Base-by-base conservation (phyloP, 192 early-diverging fungal species). In the Rhizophagus clarus region DNA sequence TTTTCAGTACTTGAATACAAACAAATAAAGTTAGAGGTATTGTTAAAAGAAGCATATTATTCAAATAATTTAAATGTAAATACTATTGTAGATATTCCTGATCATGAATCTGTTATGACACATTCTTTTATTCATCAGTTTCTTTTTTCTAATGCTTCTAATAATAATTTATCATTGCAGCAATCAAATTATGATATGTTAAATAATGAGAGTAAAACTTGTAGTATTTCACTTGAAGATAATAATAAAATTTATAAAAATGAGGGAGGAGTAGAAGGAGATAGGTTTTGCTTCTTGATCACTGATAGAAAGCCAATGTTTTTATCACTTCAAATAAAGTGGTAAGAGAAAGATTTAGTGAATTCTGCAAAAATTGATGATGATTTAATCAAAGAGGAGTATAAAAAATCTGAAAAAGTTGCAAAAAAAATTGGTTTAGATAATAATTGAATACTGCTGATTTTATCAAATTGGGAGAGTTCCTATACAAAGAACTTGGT, bases 281-380 rank as follows among this genome's bases (percentile, higher is more conserved):
- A 70, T 40, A 34, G 68, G 29, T 70, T 70, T 40, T 37, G 15
- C 4, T 40, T 37, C n/a, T 31, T 37, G 20, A 34, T 17, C 29
- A 40, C 0, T 70, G 5, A 37, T 34, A 8, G 29, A 1, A n/a
- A 40, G 7, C 22, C 9, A 70, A 70, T 11, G 29, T 49, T 49
- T 22, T 70, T 70, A 34, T 24, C 37, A 4, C n/a, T 70, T 14
- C 68, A 40, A 70, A 70, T 32, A 14, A 70, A 70, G 29, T 70
- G 68, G 68, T 2, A 34, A 37, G 20, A 70, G 17, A 2, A 31
- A 22, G 68, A 40, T 28, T 37, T 34, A 70, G 1, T 0, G n/a
- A 70, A 70, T 0, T 34, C 68, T 28, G 7, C 1, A 70, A 40
- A 37, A 70, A 70, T 70, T 70, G 12, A 70, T 70, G 32, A 40